Evolutionary conservation across 805 yeast species (phyloP).

Genomic region (Yamadazyma ubonensis): DNA sequence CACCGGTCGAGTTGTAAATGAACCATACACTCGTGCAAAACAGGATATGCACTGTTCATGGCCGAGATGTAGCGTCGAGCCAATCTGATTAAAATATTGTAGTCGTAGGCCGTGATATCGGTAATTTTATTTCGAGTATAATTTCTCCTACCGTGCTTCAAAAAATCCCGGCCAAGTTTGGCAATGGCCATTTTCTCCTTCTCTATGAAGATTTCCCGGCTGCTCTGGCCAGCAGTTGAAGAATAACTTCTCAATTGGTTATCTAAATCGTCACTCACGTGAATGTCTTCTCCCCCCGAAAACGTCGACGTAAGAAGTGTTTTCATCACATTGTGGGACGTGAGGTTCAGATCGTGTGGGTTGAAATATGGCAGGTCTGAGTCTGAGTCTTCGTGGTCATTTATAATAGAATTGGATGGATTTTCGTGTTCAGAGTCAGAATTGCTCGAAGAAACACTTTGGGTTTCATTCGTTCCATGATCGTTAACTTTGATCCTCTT

Average conservation of each 20-base stretch:
- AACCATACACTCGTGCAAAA: slow-evolving; percentile 14
- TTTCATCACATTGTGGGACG: slow-evolving; percentile 6
- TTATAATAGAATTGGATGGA: not conserved
- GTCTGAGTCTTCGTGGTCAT: not conserved
- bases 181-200: slow-evolving; percentile 14
- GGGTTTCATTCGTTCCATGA: not conserved
- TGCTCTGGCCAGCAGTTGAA: slow-evolving; percentile 5
- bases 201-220: slow-evolving; percentile 13
- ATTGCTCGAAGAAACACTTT: too few species aligned
- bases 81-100: slow-evolving; percentile 8
- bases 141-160: slow-evolving; percentile 13
- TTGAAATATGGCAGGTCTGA: slow-evolving; percentile 4
- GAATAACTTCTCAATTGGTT: slow-evolving; percentile 11
- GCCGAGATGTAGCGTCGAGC: slow-evolving; percentile 13
- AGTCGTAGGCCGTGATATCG: slow-evolving; percentile 14
- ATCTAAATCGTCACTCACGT: slow-evolving; percentile 13
- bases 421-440: too few species aligned
- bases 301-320: slow-evolving; percentile 8
- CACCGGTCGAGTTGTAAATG: slow-evolving; percentile 12
- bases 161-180: slow-evolving; percentile 14
- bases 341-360: slow-evolving; percentile 2
- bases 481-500: not conserved
- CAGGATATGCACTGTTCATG: slow-evolving; percentile 17
- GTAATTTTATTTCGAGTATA: slow-evolving; percentile 10
- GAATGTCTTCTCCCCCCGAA: slow-evolving; percentile 1